Conservation (phyloP, 352 stramenopile species). For the Blastocystis sp. region DNA sequence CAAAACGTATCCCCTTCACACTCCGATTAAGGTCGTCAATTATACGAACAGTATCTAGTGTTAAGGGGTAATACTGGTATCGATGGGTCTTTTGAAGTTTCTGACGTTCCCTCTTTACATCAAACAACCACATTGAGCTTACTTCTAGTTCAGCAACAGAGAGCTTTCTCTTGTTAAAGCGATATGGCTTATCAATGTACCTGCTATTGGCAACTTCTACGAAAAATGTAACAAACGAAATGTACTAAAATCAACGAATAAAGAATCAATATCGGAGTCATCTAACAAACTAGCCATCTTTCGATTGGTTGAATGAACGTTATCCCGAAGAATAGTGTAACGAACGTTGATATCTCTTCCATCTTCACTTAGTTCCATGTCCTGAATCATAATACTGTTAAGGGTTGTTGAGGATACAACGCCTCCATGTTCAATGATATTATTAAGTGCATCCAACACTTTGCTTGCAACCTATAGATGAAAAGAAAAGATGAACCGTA, state of each 20-base stretch:
- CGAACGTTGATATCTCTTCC: conserved; percentile 50
- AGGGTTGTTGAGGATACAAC: neutral
- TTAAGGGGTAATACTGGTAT: conserved; percentile 18
- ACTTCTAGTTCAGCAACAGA: neutral
- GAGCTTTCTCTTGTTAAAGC: neutral
- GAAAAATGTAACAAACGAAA: neutral
- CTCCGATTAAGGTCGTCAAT: conserved; percentile 18
- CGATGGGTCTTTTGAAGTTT: conserved; percentile 8
- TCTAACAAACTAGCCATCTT: neutral
- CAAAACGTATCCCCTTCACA: conserved; percentile 28
- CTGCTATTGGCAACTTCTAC: conserved; percentile 2
- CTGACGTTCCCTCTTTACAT: neutral
- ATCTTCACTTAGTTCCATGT: conserved; percentile 1
- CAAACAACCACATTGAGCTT: neutral
- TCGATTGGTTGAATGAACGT: neutral
- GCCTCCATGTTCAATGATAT: conserved; percentile 17
- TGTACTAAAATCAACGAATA: conserved; percentile 19
- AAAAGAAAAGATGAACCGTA: neutral
- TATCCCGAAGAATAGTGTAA: neutral
- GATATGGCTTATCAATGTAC: conserved; percentile 3
- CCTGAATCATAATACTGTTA: neutral
- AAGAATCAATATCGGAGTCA: neutral
- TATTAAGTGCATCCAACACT: conserved; percentile 26
- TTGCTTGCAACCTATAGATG: neutral
- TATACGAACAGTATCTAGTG: neutral